Evolutionary conservation across 1,284 basidiomycete genomes (phyloP).

Genomic region (Tilletia walkeri): DNA sequence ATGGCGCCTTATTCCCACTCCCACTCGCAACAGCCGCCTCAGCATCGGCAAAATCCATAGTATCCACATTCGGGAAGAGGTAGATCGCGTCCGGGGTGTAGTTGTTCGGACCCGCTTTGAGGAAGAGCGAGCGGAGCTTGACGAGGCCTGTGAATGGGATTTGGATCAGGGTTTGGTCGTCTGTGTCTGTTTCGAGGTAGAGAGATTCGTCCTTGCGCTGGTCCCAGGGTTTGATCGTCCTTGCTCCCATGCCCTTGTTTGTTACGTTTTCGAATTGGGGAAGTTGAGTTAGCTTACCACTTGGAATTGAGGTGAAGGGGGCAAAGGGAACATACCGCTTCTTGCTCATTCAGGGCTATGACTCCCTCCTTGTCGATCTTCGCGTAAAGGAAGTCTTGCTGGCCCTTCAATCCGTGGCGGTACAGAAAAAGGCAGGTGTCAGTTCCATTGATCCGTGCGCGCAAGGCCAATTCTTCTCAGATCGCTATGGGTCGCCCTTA

Average conservation of each 20-base stretch:
- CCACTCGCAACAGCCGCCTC: constrained; percentile 1
- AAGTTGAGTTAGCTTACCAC: not conserved
- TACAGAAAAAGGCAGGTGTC: not conserved
- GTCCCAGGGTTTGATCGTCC: constrained; percentile 44
- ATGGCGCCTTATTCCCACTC: constrained; percentile 19
- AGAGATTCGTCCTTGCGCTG: constrained; percentile 27
- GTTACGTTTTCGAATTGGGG: not conserved
- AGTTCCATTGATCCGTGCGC: not conserved
- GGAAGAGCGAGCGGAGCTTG: constrained; percentile 38
- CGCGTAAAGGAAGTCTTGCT: constrained; percentile 43
- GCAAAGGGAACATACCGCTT: constrained; percentile 17
- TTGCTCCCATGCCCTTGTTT: constrained; percentile 24
- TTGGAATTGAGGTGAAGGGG: not conserved
- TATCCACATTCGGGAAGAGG: constrained; percentile 41
- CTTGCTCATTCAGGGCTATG: constrained; percentile 41
- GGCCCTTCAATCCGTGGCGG: constrained; percentile 24
- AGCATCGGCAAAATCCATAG: constrained; percentile 43
- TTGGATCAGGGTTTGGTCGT: constrained; percentile 46
- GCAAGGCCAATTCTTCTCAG: not conserved
- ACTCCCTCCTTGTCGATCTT: constrained; percentile 42
- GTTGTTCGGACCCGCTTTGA: constrained; percentile 31
- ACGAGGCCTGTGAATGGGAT: constrained; percentile 46
- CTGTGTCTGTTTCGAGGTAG: constrained; percentile 34
- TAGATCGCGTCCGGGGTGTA: constrained; percentile 39
- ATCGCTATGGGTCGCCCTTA: too few relatives aligned